Conservation (phyloP, 208 protist genomes). For the Phytomonas sp. region DNA sequence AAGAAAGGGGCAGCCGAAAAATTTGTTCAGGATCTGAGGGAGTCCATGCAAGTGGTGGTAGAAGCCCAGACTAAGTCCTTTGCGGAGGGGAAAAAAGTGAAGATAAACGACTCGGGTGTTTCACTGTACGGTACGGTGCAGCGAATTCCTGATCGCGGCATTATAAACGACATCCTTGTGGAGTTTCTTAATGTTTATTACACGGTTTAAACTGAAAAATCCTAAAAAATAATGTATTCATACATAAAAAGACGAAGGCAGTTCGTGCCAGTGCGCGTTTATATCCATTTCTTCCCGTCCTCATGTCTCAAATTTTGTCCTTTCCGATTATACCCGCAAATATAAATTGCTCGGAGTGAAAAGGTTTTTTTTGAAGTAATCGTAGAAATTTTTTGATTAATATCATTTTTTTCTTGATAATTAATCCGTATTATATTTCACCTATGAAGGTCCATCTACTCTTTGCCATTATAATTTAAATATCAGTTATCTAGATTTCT, state of each 20-base stretch:
- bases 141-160: slow-evolving; percentile 83
- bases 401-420: not conserved
- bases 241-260: slow-evolving; percentile 6
- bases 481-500: not conserved
- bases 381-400: not conserved
- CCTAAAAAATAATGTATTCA: not conserved
- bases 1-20: slow-evolving; percentile 44
- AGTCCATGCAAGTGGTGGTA: slow-evolving; percentile 34
- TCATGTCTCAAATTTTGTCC: not conserved
- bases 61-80: slow-evolving; percentile 24
- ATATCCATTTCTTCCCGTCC: not conserved
- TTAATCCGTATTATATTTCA: not conserved
- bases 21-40: slow-evolving; percentile 72
- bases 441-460: not conserved
- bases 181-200: slow-evolving; percentile 85
- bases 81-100: slow-evolving; percentile 27
- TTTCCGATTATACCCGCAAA: not conserved
- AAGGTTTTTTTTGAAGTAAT: not conserved
- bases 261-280: not conserved
- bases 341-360: not conserved
- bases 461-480: not conserved
- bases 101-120: slow-evolving; percentile 27
- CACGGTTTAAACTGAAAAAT: slow-evolving; percentile 21
- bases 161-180: slow-evolving; percentile 80
- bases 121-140: slow-evolving; percentile 92